phyloP scores from a whole-genome alignment of 1,284 basidiomycete genomes.

The Ustilago vetiveriae region DNA sequence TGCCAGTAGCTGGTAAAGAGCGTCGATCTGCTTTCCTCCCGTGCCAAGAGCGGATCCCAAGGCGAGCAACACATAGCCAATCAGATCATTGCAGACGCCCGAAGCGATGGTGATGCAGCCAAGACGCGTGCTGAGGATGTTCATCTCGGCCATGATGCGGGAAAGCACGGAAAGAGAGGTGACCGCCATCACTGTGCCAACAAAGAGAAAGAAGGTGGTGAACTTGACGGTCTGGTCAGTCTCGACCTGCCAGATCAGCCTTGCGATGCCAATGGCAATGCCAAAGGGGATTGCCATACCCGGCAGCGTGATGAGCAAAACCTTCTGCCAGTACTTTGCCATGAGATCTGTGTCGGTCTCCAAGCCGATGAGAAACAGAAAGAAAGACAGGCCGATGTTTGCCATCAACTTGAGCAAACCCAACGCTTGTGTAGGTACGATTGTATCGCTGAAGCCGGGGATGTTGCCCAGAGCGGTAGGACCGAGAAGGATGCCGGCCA shows the following conservation, averaged over 20 bases:
- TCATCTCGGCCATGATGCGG: slow-evolving; percentile 53
- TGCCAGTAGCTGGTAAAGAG: slow-evolving; percentile 49
- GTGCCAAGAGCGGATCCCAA: slow-evolving; percentile 39
- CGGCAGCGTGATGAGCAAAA: slow-evolving; percentile 49
- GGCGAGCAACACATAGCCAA: slow-evolving; percentile 53
- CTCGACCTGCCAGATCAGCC: slow-evolving; percentile 43
- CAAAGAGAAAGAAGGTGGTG: slow-evolving; percentile 57
- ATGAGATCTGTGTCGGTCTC: slow-evolving; percentile 59
- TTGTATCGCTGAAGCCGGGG: slow-evolving; percentile 46
- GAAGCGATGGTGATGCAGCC: slow-evolving; percentile 52
- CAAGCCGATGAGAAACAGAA: slow-evolving; percentile 54
- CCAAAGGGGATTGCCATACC: slow-evolving; percentile 57
- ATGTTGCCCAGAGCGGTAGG: slow-evolving; percentile 52
- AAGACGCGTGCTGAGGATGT: slow-evolving; percentile 49
- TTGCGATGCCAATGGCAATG: slow-evolving; percentile 52
- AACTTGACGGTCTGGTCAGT: slow-evolving; percentile 49
- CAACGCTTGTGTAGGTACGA: slow-evolving; percentile 34
- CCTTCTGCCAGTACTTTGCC: slow-evolving; percentile 50
- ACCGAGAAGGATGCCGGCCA: slow-evolving; percentile 51
- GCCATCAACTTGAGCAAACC: slow-evolving; percentile 48
- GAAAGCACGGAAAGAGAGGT: slow-evolving; percentile 50
- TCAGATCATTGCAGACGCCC: slow-evolving; percentile 54
- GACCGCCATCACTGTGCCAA: slow-evolving; percentile 58
- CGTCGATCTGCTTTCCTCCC: slow-evolving; percentile 47
- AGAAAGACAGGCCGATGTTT: slow-evolving; percentile 46